phyloP scores from a whole-genome alignment of 495 filamentous ascomycete genomes.

The Neurospora hispaniola region DNA sequence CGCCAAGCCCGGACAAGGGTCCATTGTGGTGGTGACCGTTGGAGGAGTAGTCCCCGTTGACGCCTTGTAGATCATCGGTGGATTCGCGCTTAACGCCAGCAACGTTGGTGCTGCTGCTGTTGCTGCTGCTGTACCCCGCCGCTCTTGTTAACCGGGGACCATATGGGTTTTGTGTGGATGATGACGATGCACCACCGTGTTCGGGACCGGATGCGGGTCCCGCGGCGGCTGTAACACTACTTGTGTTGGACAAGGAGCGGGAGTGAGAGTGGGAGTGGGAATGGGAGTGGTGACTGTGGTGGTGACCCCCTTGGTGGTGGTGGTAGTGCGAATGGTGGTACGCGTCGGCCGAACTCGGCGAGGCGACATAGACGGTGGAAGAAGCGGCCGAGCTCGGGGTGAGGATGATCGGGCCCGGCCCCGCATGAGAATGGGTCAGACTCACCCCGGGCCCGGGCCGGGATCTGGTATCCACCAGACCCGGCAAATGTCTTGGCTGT shows the following conservation, averaged over 20 bases:
- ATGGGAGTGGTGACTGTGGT: neutral
- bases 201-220: neutral
- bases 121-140: neutral
- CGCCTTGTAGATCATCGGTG: neutral
- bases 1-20: constrained; percentile 3
- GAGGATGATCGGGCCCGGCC: constrained; percentile 8
- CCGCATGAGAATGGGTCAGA: neutral
- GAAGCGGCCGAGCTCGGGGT: constrained; percentile 23
- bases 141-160: neutral
- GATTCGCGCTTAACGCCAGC: constrained; percentile 2
- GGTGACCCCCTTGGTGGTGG: neutral
- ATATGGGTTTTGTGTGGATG: neutral
- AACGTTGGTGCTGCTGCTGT: neutral
- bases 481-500: neutral
- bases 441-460: neutral
- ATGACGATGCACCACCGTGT: neutral
- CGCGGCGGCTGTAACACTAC: neutral
- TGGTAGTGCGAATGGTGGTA: neutral
- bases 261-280: constrained; percentile 11
- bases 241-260: neutral
- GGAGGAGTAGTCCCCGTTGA: neutral
- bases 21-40: neutral
- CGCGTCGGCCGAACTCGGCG: neutral
- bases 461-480: neutral
- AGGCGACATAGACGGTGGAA: constrained; percentile 26